Base-by-base conservation (phyloP, 2,329 filamentous ascomycete genomes). In the Clarireedia homoeocarpa region DNA sequence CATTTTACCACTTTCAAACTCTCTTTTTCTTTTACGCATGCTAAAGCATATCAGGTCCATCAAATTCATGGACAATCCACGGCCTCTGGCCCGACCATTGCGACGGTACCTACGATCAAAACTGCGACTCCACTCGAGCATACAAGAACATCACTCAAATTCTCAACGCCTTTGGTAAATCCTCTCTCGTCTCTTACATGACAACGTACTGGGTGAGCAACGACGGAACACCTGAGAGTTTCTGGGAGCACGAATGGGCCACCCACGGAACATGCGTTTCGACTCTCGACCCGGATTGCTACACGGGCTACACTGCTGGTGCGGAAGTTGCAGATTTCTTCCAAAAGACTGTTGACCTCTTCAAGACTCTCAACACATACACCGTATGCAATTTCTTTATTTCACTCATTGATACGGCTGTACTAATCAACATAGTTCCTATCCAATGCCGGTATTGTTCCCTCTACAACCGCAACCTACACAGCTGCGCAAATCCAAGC, bases 231-330 rank as follows among this genome's bases (percentile, higher is more conserved):
- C 81, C 85, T 63, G 79, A 85, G 63, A 72, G 71, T 10, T 81
- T 90, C 62, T 90, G 86, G 86, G 74, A 85, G 67, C 85, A 89
- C 69, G 86, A 90, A 70, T 90, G 83, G 82, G 74, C 75, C 61
- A 90, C 88, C 69, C 87, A 91, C 67, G 88, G 87, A 55, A 79
- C 76, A n/a, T 89, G 86, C 71, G 81, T 89, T 61, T 82, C 76
- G 63, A 90, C 87, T 0, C 75, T 90, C 9, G 75, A 84, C 48
- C 80, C 86, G 0, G 70, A 71, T 17, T 91, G 87, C 74, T 91
- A 89, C 71, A 71, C 72, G 4, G 67, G 73, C 38, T 55, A 48
- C 27, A 48, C 57, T n/a, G 34, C 36, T 17, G 47, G 56, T 24
- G 57, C 84, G 64, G 80, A 77, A 57, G 76, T 84, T 2, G 83